Base-by-base conservation (phyloP, 116 monocot species). In the Dioscorea cayenensis region DNA sequence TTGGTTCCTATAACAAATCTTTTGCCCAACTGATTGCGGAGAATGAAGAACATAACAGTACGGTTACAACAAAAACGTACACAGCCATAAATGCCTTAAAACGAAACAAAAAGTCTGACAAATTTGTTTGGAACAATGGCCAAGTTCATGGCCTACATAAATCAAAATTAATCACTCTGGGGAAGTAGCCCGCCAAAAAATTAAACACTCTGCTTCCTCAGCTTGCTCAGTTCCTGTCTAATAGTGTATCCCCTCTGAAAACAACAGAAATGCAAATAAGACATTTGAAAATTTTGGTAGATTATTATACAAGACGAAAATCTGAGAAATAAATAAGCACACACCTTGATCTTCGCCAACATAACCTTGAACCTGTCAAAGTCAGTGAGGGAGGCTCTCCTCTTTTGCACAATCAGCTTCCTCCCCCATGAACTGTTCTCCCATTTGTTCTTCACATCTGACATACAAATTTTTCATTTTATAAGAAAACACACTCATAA, bases 301-400 rank as follows among this genome's bases (percentile, higher is more conserved):
- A 55, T n/a, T n/a, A n/a, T n/a, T 55, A 16, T 3, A 16, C 5
- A 0, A 61, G 71, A 37, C 18, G 7, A 60, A 36, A 12, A 43
- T 43, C 6, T 1, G 43, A 43, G 5, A 43, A 38, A 43, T 43
- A 43, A 43, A 43, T 43, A 43, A 20, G 51, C 1, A 13, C 65
- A 64, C 4, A 92, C 92, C 92, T 92, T 93, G 51, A 93, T 85
- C 75, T 75, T 93, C 0, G 92, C 89, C 65, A 92, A 35, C 92
- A 92, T 92, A 60, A 92, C 84, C 79, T 92, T 89, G 76, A 92
- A 92, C 74, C 86, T 80, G 64, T 92, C 86, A 51, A 86, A 92
- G 71, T 92, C 89, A 72, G 76, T 89, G 17, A 93, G 70, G 1
- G 82, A 75, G 23, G 93, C 93, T 76, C 93, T 80, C 67, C 73